Percentiles rank a stretch among this genome's conserved stretches.
phyloP scores from a whole-genome alignment of 805 yeast species.

The Saturnispora quitensis region DNA sequence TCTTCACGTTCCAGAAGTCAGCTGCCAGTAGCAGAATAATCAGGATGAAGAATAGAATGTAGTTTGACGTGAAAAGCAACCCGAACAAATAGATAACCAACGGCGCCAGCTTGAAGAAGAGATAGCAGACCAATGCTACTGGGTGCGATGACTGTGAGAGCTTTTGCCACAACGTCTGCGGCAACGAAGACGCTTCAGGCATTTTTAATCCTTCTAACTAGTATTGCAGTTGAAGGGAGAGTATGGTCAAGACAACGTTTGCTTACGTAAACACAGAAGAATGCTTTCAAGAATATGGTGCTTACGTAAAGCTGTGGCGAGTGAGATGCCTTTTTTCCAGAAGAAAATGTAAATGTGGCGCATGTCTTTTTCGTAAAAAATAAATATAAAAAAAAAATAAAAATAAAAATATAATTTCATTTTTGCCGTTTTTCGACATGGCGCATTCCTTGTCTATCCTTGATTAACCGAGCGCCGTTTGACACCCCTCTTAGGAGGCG shows the following conservation, averaged over 20 bases:
- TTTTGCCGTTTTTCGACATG: background rate
- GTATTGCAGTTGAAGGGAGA: background rate
- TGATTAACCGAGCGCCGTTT: background rate
- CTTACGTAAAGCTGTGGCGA: background rate
- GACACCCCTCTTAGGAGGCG: background rate
- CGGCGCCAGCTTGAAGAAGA: slow-evolving; percentile 56
- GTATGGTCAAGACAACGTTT: too few relatives aligned
- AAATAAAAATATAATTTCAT: background rate
- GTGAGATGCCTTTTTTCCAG: background rate
- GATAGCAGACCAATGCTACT: slow-evolving; percentile 57
- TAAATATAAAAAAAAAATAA: background rate
- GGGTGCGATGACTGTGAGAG: slow-evolving; percentile 74
- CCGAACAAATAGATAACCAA: slow-evolving; percentile 64
- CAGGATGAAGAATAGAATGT: slow-evolving; percentile 68
- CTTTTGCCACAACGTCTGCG: slow-evolving; percentile 33
- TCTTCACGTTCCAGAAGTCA: slow-evolving; percentile 91
- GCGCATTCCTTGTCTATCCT: background rate
- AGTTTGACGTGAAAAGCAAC: slow-evolving; percentile 51
- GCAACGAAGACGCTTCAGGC: slow-evolving; percentile 9
- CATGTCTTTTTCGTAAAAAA: background rate
- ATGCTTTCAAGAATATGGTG: background rate
- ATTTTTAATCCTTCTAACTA: background rate
- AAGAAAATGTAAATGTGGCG: background rate
- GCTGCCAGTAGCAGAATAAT: slow-evolving; percentile 71
- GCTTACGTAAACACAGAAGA: background rate